These are phyloP conservation scores for Holtermannia corniformis DNA, from an alignment of 768 basidiomycete genomes.

Conservation along the genomic window DNA sequence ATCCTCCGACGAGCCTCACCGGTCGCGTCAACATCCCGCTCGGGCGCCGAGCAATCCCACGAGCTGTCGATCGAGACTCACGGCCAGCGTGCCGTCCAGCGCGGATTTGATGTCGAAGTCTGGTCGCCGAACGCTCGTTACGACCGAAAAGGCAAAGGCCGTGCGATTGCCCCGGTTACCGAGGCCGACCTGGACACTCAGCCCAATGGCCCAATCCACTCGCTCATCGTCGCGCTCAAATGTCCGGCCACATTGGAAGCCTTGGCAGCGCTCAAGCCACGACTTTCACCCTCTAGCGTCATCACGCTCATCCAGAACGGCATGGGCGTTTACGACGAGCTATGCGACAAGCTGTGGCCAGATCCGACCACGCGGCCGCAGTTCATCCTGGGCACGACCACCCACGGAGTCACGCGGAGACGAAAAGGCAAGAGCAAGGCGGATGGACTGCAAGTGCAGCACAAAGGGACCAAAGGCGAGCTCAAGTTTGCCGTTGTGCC, in stretches of 20 bases:
- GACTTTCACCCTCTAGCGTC: slow-evolving; percentile 60
- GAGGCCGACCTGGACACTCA: slow-evolving; percentile 19
- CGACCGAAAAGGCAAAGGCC: neutral
- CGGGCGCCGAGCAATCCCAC: neutral
- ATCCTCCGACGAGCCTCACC: slow-evolving; percentile 48
- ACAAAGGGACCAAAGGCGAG: slow-evolving; percentile 49
- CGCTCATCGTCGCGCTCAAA: slow-evolving; percentile 75
- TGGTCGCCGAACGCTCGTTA: neutral
- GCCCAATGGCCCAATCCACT: slow-evolving; percentile 49
- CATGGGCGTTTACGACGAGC: slow-evolving; percentile 78
- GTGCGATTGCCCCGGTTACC: neutral
- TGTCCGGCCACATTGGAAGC: slow-evolving; percentile 57
- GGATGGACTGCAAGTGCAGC: slow-evolving; percentile 6
- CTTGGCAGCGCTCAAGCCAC: slow-evolving; percentile 52
- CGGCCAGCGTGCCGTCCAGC: slow-evolving; percentile 10
- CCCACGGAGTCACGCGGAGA: slow-evolving; percentile 64
- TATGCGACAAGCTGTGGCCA: slow-evolving; percentile 59
- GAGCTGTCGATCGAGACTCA: slow-evolving; percentile 19
- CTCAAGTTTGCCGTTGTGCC: slow-evolving; percentile 73
- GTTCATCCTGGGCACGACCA: slow-evolving; percentile 74
- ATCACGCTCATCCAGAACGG: slow-evolving; percentile 92
- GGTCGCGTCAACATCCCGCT: neutral
- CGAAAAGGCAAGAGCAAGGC: slow-evolving; percentile 13
- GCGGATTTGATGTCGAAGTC: slow-evolving; percentile 29
- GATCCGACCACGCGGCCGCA: slow-evolving; percentile 66